phyloP scores from a whole-genome alignment of 495 filamentous ascomycete genomes.

The Glutinoglossum americanum region DNA sequence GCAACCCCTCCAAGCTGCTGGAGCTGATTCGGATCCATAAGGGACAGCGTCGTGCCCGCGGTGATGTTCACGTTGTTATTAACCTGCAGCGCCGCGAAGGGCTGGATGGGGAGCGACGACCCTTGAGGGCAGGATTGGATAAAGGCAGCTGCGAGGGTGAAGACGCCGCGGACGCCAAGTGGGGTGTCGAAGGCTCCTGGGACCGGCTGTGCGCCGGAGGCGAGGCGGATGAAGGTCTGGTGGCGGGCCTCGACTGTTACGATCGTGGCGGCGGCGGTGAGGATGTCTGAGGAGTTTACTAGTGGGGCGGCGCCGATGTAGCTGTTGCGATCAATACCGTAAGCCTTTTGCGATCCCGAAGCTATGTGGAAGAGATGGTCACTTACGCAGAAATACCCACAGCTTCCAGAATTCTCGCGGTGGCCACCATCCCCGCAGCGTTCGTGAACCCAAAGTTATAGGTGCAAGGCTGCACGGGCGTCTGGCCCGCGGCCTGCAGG shows the following conservation, averaged over 20 bases:
- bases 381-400: slow-evolving; percentile 34
- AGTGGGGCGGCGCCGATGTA: slow-evolving; percentile 42
- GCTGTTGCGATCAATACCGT: slow-evolving; percentile 4
- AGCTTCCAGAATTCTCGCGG: slow-evolving; percentile 37
- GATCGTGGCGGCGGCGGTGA: slow-evolving; percentile 39
- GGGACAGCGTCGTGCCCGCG: slow-evolving; percentile 22
- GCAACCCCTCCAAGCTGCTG: slow-evolving; percentile 20
- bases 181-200: slow-evolving; percentile 39
- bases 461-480: slow-evolving; percentile 34
- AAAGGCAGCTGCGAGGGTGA: slow-evolving; percentile 29
- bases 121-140: slow-evolving; percentile 35
- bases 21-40: slow-evolving; percentile 20
- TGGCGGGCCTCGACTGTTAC: slow-evolving; percentile 39
- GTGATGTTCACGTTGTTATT: slow-evolving; percentile 21
- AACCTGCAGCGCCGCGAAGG: slow-evolving; percentile 34
- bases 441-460: slow-evolving; percentile 43
- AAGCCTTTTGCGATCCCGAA: background rate
- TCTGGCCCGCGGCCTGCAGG: slow-evolving; percentile 29
- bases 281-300: slow-evolving; percentile 13
- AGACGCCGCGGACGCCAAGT: slow-evolving; percentile 30
- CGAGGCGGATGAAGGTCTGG: slow-evolving; percentile 33
- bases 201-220: slow-evolving; percentile 23
- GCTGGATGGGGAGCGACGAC: slow-evolving; percentile 30
- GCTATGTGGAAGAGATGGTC: background rate
- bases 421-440: slow-evolving; percentile 35